Base-by-base conservation (phyloP, 2,329 filamentous ascomycete genomes). In the Ambrosiella xylebori region DNA sequence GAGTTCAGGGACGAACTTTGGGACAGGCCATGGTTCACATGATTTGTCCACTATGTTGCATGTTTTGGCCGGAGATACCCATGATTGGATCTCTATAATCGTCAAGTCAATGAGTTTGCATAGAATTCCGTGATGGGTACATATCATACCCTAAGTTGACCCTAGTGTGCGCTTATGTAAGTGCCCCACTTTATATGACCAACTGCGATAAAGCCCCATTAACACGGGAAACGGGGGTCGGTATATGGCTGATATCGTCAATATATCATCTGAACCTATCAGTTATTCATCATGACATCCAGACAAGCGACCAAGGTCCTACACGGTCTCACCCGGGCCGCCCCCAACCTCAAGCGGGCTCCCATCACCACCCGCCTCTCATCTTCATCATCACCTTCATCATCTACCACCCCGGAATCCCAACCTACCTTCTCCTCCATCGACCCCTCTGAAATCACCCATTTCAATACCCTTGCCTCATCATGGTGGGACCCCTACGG, bases 401-500 rank as follows among this genome's bases (percentile, higher is more conserved):
- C 52, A 44, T 13, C 37, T 9, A n/a, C 52, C 15, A 11, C 37
- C 11, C 52, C 52, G 11, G 7, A 40, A 13, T 15, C 12, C 15
- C 36, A 47, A 39, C 17, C 52, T 45, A 13, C 59, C 58, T 76
- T 72, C 65, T 82, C 85, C 53, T 89, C 87, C 58, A 87, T 98
- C 71, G 94, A 94, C 65, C 79, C 86, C 57, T 80, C 84, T 63
- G 91, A 98, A 74, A 81, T 98, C 63, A 86, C 86, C 15, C 93
- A 98, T 74, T 98, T 98, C 79, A 89, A 89, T 66, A 82, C 82
- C 62, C 87, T 98, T 66, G 93, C 93, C 63, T 87, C 86, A 63
- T 85, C 85, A 65, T 98, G 93, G 93, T 98, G 93, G 93, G 90
- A 97, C 71, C 87, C 91, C 1, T 83, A 95, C 67, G 93, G 93